Evolutionary conservation across 345 rosid species (phyloP), one percentile per base, ranked within the genome.

Genomic region (Alliaria petiolata): DNA sequence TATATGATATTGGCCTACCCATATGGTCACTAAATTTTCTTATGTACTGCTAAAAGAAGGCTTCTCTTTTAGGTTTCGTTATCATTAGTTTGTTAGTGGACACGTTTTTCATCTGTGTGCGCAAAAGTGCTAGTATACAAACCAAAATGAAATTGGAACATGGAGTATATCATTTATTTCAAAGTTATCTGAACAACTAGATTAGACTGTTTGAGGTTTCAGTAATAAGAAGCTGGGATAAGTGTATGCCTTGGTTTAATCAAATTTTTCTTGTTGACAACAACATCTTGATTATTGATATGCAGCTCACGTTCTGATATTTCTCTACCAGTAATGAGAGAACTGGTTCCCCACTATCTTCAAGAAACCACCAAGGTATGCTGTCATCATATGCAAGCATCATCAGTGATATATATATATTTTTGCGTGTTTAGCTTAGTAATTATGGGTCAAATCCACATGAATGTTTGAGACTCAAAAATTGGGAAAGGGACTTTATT

Each of bases 261-360:
- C 35, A 67, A 43, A 28, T 3, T 17, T 35, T 45, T 17, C 62
- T 68, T 14, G 50, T 33, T 62, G 35, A 33, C 69, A 45, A 70
- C 25, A 63, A 7, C 34, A 33, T 49, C 9, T 43, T 74, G 14
- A 58, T 56, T 75, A 45, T 56, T 67, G 11, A 75, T 22, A 22
- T 33, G 63, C 88, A 95, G 99, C 92, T 81, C 83, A 79, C 86
- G 91, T 69, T 83, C 99, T 78, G 99, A 95, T 82, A 88, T 95
- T 81, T 85, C 95, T 74, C 83, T 95, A 78, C 99, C 98, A 44
- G 87, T 95, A 49, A 84, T 88, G 88, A 95, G 84, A 87, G 98
- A 95, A 78, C 83, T 95, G 81, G 84, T 88, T 83, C 98, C 98
- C 13, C 96, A 95, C 81, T 95, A 95, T 83, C 98, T 95, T 67